A percentile compares a stretch with the other conserved stretches of the same genome.
These are phyloP conservation scores for Amanita pseudoporphyria DNA, from an alignment of 768 basidiomycete species.

Conservation along the genomic window DNA sequence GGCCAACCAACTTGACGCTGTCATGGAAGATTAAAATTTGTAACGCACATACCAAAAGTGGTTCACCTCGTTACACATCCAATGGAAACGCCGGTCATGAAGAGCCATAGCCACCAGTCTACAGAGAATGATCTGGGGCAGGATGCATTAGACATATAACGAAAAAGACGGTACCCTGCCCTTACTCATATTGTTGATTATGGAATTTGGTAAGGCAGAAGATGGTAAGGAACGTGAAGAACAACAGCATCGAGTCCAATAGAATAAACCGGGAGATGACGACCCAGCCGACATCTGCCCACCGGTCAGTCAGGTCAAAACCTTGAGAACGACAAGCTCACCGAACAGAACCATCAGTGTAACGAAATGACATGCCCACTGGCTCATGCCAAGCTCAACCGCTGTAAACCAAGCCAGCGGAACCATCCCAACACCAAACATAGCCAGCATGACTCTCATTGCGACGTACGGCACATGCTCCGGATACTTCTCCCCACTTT, in stretches of 20 bases:
- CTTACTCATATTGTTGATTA: slow-evolving; percentile 91
- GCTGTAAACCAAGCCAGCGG: slow-evolving; percentile 97
- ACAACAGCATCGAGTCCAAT: slow-evolving; percentile 96
- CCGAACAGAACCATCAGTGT: slow-evolving; percentile 91
- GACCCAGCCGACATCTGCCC: slow-evolving; percentile 90
- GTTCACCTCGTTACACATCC: slow-evolving; percentile 84
- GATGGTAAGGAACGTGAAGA: slow-evolving; percentile 96
- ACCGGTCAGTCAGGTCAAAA: background rate
- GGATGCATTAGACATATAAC: slow-evolving; percentile 7
- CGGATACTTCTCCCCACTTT: slow-evolving; percentile 82
- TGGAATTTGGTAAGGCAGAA: slow-evolving; percentile 95
- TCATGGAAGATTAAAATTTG: background rate
- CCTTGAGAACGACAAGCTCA: slow-evolving; percentile 25
- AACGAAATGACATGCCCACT: slow-evolving; percentile 83
- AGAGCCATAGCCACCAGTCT: slow-evolving; percentile 97
- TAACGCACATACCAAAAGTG: slow-evolving; percentile 6
- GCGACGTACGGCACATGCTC: slow-evolving; percentile 82
- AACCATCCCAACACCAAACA: slow-evolving; percentile 91
- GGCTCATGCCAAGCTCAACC: slow-evolving; percentile 86
- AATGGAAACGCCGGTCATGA: slow-evolving; percentile 89
- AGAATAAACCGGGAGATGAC: slow-evolving; percentile 96
- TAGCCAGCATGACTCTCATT: slow-evolving; percentile 92
- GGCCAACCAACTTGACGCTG: slow-evolving; percentile 93
- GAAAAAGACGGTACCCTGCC: slow-evolving; percentile 6
- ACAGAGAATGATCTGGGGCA: slow-evolving; percentile 71